These are phyloP conservation scores for Pinus tabuliformis DNA, from an alignment of 75 land plant genomes.

Conservation along the genomic window DNA sequence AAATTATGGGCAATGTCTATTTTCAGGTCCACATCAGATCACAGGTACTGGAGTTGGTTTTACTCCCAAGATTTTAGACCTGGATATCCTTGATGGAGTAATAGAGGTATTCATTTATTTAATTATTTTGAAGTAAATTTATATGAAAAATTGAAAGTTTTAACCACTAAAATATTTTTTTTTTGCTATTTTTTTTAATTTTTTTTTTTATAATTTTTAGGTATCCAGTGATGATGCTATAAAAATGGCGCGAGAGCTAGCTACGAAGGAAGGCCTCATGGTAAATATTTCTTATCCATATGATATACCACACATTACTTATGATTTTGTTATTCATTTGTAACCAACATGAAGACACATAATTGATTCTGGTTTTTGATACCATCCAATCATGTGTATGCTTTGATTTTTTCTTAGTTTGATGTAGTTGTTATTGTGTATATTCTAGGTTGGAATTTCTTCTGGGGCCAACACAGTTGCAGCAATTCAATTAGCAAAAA, in stretches of 20 bases:
- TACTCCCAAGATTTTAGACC: constrained; percentile 72
- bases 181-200: neutral
- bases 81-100: constrained; percentile 78
- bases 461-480: constrained; percentile 86
- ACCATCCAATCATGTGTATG: too few relatives aligned
- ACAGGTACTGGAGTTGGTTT: constrained; percentile 93
- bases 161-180: neutral
- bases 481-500: constrained; percentile 62
- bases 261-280: constrained; percentile 78
- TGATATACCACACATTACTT: neutral
- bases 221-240: constrained; percentile 79
- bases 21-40: constrained; percentile 71
- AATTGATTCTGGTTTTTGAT: neutral
- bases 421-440: neutral
- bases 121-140: neutral
- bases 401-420: too few relatives aligned
- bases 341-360: neutral
- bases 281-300: constrained; percentile 21
- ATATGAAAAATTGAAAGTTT: neutral
- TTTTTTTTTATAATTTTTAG: constrained; percentile 11
- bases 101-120: constrained; percentile 36
- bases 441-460: constrained; percentile 74
- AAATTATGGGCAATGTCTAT: neutral
- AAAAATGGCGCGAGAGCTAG: constrained; percentile 72
- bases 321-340: neutral